Evolutionary conservation across 306 rosid genomes (phyloP).

Genomic region (Trifolium pratense): DNA sequence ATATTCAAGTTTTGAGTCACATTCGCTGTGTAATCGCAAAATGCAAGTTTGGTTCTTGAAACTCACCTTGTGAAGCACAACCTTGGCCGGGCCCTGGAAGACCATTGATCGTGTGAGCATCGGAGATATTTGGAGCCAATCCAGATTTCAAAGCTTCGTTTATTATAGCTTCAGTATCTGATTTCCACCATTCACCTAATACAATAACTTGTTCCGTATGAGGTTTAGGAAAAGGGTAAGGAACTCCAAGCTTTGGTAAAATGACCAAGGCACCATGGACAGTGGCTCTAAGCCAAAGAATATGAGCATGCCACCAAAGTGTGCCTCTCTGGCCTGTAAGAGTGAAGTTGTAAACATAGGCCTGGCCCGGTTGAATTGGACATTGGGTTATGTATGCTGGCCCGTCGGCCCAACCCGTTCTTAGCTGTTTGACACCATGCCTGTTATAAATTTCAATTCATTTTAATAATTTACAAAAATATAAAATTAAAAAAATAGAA

Average conservation of each 20-base stretch:
- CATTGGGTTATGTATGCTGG: conserved; percentile 93
- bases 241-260: conserved; percentile 81
- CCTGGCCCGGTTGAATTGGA: conserved; percentile 79
- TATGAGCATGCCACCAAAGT: conserved; percentile 90
- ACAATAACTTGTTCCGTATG: conserved; percentile 61
- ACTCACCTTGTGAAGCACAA: conserved; percentile 47
- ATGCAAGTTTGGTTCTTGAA: background rate
- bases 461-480: background rate
- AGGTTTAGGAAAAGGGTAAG: conserved; percentile 88
- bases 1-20: conserved; percentile 20
- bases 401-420: conserved; percentile 93
- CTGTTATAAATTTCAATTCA: conserved; percentile 45
- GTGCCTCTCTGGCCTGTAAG: conserved; percentile 93
- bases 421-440: conserved; percentile 80
- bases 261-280: conserved; percentile 81
- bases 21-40: background rate
- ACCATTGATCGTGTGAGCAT: conserved; percentile 85
- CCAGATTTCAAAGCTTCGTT: conserved; percentile 85
- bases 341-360: conserved; percentile 72
- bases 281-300: conserved; percentile 90
- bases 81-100: conserved; percentile 57
- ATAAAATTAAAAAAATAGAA: no score
- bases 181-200: conserved; percentile 97
- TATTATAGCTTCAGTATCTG: conserved; percentile 78
- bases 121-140: conserved; percentile 81